Conservation (phyloP, 352 stramenopile species). For the Pythium utonaiense region DNA sequence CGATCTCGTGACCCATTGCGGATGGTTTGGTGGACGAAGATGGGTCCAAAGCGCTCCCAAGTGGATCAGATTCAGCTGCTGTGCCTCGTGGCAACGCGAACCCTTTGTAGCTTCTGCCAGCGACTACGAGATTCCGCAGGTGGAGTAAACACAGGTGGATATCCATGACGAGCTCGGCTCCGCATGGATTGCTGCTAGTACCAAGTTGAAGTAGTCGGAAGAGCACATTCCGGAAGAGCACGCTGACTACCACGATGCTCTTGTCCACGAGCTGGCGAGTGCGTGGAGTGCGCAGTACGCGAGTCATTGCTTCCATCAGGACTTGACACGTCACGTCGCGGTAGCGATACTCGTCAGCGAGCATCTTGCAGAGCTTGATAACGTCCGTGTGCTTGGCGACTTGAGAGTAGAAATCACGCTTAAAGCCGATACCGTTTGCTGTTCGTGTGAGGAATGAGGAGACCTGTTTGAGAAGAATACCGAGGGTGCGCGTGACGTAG, state of each 20-base stretch:
- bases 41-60: too few relatives aligned
- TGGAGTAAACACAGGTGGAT: background rate
- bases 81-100: background rate
- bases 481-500: slow-evolving; percentile 35
- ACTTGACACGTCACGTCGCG: background rate
- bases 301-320: slow-evolving; percentile 9
- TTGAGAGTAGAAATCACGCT: background rate
- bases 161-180: background rate
- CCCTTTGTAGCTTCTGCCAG: background rate
- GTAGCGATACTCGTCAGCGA: slow-evolving; percentile 1
- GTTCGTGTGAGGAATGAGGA: slow-evolving; percentile 31
- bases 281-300: slow-evolving; percentile 10
- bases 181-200: too few relatives aligned
- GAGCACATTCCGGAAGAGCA: slow-evolving; percentile 9
- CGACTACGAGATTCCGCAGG: slow-evolving; percentile 5
- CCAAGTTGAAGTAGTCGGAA: background rate
- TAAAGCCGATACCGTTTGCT: slow-evolving; percentile 4
- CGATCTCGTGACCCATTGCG: slow-evolving; percentile 32
- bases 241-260: slow-evolving; percentile 5
- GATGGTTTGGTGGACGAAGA: background rate
- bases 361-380: slow-evolving; percentile 5
- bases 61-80: background rate
- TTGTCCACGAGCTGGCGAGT: slow-evolving; percentile 12
- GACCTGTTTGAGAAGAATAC: slow-evolving; percentile 29
- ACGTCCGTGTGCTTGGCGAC: background rate